Evolutionary conservation across 805 yeast genomes (phyloP).

Genomic region (Yarrowia phangngaensis): DNA sequence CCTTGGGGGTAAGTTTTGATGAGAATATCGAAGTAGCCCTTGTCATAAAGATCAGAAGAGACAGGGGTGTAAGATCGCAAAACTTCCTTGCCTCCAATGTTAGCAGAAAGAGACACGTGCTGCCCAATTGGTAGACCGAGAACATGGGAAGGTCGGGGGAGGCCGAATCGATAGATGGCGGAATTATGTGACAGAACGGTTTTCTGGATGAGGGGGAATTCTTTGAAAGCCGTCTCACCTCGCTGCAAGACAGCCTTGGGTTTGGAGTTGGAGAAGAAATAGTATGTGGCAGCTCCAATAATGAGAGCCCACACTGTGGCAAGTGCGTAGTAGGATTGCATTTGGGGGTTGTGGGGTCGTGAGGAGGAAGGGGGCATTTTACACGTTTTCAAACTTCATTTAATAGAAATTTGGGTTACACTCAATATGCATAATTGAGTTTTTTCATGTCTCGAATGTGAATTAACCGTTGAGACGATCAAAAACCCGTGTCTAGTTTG

Average conservation of each 20-base stretch:
- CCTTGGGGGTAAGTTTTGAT: constrained; percentile 84
- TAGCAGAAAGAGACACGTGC: constrained; percentile 77
- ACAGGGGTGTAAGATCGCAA: constrained; percentile 88
- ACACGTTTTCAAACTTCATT: background rate
- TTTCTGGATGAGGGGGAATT: constrained; percentile 79
- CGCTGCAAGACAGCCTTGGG: constrained; percentile 29
- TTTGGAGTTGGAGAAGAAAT: constrained; percentile 21
- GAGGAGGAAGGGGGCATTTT: background rate
- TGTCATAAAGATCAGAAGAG: constrained; percentile 55
- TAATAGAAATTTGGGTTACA: no score
- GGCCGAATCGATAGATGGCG: constrained; percentile 72
- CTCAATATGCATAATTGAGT: no score
- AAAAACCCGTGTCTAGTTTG: no score
- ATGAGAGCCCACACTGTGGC: constrained; percentile 24
- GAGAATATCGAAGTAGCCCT: constrained; percentile 78
- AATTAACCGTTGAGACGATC: no score
- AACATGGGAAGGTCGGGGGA: constrained; percentile 69
- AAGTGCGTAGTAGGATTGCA: constrained; percentile 20
- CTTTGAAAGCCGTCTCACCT: constrained; percentile 63
- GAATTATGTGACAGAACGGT: constrained; percentile 77
- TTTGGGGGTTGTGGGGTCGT: background rate
- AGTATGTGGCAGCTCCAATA: constrained; percentile 25
- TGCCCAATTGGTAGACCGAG: constrained; percentile 93
- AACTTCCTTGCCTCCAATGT: constrained; percentile 73
- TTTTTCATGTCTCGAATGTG: no score